Conservation (phyloP, 305 asterid genomes). For the Ajuga reptans region DNA sequence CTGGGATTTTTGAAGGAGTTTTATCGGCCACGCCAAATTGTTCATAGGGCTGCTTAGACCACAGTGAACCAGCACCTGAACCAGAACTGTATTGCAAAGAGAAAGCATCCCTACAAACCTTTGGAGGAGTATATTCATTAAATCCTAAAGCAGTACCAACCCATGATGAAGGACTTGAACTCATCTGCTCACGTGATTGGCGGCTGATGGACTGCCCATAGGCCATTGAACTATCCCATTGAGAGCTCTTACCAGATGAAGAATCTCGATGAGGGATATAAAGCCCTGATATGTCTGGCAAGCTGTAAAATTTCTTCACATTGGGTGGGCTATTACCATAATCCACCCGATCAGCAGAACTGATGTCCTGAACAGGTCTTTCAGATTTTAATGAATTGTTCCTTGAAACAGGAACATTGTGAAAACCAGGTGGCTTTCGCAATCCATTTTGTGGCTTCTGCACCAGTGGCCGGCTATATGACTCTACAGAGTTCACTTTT, state of each 20-base stretch:
- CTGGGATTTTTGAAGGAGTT: constrained; percentile 35
- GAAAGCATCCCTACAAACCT: constrained; percentile 51
- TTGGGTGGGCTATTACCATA: constrained; percentile 30
- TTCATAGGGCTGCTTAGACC: constrained; percentile 84
- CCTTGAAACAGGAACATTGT: constrained; percentile 58
- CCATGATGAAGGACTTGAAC: constrained; percentile 36
- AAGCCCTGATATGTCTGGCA: constrained; percentile 85
- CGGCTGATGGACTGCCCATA: constrained; percentile 41
- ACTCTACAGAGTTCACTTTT: constrained; percentile 36
- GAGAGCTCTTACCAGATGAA: constrained; percentile 31
- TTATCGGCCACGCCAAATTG: constrained; percentile 86
- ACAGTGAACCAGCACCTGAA: constrained; percentile 52
- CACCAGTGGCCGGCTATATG: constrained; percentile 38
- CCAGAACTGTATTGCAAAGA: constrained; percentile 47
- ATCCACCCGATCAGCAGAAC: constrained; percentile 48
- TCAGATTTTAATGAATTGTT: constrained; percentile 60
- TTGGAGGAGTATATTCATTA: constrained; percentile 46
- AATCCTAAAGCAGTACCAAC: constrained; percentile 43
- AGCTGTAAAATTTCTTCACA: constrained; percentile 68
- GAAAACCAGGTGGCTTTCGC: constrained; percentile 91
- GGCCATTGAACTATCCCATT: constrained; percentile 36
- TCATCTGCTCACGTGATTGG: constrained; percentile 35
- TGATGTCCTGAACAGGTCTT: constrained; percentile 36
- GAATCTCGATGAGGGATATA: constrained; percentile 48
- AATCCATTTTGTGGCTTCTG: constrained; percentile 56